Conservation (phyloP, 345 rosid species). For the Melaleuca quinquenervia region DNA sequence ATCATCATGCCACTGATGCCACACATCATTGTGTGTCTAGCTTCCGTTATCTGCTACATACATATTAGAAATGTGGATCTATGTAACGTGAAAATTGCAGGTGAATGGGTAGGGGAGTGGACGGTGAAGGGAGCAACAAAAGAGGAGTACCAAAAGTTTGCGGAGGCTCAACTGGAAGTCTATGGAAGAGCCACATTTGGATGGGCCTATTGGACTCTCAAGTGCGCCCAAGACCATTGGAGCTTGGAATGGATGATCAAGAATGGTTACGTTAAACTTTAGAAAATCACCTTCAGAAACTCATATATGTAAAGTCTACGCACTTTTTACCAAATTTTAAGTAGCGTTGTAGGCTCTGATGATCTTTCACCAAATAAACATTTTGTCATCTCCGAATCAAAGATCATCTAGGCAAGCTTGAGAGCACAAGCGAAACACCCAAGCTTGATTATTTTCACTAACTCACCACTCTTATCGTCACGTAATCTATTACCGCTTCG, state of each 20-base stretch:
- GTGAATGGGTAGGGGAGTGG: slow-evolving; percentile 73
- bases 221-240: slow-evolving; percentile 32
- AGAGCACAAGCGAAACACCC: background rate
- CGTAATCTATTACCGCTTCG: too few species aligned
- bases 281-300: background rate
- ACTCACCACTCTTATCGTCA: too few species aligned
- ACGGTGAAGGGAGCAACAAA: slow-evolving; percentile 25
- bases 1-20: background rate
- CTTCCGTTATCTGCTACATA: background rate
- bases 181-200: slow-evolving; percentile 48
- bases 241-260: slow-evolving; percentile 54
- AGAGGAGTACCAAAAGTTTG: slow-evolving; percentile 33
- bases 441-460: too few species aligned
- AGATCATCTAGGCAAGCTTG: background rate
- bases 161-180: slow-evolving; percentile 31
- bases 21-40: background rate
- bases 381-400: background rate
- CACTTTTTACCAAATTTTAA: background rate
- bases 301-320: background rate
- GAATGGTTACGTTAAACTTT: slow-evolving; percentile 37
- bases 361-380: background rate
- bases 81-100: slow-evolving; percentile 9
- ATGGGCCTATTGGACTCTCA: slow-evolving; percentile 60
- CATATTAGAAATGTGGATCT: background rate
- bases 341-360: background rate